These are phyloP conservation scores for Bacterosira constricta DNA, from an alignment of 108 stramenopile genomes.

Conservation along the genomic window DNA sequence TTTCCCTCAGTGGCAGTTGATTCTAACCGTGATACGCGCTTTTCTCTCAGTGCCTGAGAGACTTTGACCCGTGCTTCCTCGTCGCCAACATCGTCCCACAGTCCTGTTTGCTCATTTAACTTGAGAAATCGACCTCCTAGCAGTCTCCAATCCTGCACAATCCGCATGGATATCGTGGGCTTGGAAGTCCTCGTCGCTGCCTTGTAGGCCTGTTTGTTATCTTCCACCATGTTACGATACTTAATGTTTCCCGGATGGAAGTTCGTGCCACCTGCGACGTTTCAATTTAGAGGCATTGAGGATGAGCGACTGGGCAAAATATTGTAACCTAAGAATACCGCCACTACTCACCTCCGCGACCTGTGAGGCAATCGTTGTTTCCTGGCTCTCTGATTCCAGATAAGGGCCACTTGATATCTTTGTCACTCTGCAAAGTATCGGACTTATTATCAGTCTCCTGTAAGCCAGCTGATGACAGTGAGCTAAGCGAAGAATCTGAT, in stretches of 20 bases:
- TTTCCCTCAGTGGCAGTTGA: too few relatives aligned
- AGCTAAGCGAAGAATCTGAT: background rate
- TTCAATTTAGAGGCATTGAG: too few relatives aligned
- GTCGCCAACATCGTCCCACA: slow-evolving; percentile 64
- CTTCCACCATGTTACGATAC: slow-evolving; percentile 3
- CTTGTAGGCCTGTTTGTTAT: slow-evolving; percentile 3
- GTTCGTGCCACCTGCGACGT: slow-evolving; percentile 22
- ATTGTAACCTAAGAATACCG: too few relatives aligned
- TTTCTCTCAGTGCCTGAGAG: slow-evolving; percentile 57
- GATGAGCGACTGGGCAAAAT: too few relatives aligned
- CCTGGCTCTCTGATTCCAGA: slow-evolving; percentile 14
- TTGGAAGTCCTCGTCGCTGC: background rate
- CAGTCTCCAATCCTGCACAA: slow-evolving; percentile 9
- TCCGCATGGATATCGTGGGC: slow-evolving; percentile 3
- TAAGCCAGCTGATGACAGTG: too few relatives aligned
- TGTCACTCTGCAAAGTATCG: background rate
- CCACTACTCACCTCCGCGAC: slow-evolving; percentile 23
- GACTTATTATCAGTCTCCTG: too few relatives aligned
- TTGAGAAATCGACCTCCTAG: slow-evolving; percentile 28
- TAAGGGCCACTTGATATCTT: background rate
- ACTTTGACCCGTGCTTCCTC: slow-evolving; percentile 47
- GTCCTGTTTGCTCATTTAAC: slow-evolving; percentile 19
- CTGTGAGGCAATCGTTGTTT: slow-evolving; percentile 20
- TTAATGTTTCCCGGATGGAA: slow-evolving; percentile 18
- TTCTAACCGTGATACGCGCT: too few relatives aligned